Base-by-base conservation (phyloP, 1,139 yeast species). In the Debaryomyces psychrophilus region DNA sequence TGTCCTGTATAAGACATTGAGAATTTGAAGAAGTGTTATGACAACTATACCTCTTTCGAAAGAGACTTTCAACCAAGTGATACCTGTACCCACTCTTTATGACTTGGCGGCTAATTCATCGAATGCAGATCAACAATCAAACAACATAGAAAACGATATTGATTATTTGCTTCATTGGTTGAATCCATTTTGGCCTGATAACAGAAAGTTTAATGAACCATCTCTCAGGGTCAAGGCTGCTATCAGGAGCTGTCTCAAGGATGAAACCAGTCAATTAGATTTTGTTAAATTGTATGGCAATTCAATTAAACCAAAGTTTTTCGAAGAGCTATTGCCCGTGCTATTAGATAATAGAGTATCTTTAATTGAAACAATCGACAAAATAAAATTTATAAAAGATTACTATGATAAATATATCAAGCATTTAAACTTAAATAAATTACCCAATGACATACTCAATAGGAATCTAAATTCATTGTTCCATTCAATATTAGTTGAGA, bases 91-190 rank as follows among this genome's bases (percentile, higher is more conserved):
- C 1, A 53, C 56, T 1, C 56, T 66, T n/a, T 50, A 54, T 22
- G 67, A 66, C 47, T 52, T 66, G 20, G 53, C 61, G 4, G 49
- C 54, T 15, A 52, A 56, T 17, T 34, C 55, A 2, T 50, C 56
- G 5, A 40, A 25, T 8, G 4, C 29, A 35, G 18, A 35, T 40
- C 35, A 22, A 35, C 34, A 22, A 20, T 20, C 18, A n/a, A 55
- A 59, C 12, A 77, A 74, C 31, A 57, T 68, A n/a, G 79, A 75
- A 49, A 74, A 72, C 51, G 81, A 76, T 50, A 59, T 73, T 9
- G 65, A 66, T 28, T 61, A 68, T 33, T 59, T 75, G 8, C 60
- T 76, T 8, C 57, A 71, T 44, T 75, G 77, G 77, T 60, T 75
- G 29, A 58, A 58, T 43, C 73, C 76, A 4, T 66, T 52, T 44